Base-by-base conservation (phyloP, 1,284 basidiomycete species). In the Cryptococcus sp. region DNA sequence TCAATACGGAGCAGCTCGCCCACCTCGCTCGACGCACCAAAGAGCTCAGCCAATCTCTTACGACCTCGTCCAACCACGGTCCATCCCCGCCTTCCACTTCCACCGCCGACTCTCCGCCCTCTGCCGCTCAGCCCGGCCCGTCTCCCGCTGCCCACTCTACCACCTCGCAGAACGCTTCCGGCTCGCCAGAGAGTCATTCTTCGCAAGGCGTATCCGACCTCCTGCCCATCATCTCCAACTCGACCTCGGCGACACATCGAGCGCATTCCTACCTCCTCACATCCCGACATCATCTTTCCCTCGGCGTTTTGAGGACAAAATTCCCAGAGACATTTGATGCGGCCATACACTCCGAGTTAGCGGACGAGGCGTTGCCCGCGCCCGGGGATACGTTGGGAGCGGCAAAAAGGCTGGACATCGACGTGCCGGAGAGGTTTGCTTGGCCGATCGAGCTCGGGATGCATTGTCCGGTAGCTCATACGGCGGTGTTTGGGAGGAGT, bases 401-500 rank as follows among this genome's bases (percentile, higher is more conserved):
- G 21, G 67, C 67, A 16, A 60, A 60, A 21, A 43, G 48, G 36
- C 50, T 71, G 37, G 64, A 68, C 49, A 57, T 65, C 19, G 65
- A 69, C 46, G 5, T 45, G 6, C 50, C 53, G 5, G 59, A 63
- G 28, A 47, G 46, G 23, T 71, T 69, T 45, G 64, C 57, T n/a
- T 71, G 69, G 69, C 69, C 69, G 2, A 69, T 71, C 37, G 69
- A 71, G 53, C 48, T 69, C 6, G 69, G 68, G 31, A 66, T 69
- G 64, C 57, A 57, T 51, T 59, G 60, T n/a, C 63, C 65, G 6
- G 54, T 67, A 9, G 62, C 65, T 11, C 68, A 71, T 50, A 54
- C 62, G 3, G 63, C 63, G 1, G 62, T 62, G 1, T 69, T 69
- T 52, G 69, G 69, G 1, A 54, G 69, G 23, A 51, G 57, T 41